Percentiles rank a stretch among this genome's conserved stretches.
These are phyloP conservation scores for Rhodotorula diobovata DNA, from an alignment of 768 basidiomycete genomes.

Conservation along the genomic window DNA sequence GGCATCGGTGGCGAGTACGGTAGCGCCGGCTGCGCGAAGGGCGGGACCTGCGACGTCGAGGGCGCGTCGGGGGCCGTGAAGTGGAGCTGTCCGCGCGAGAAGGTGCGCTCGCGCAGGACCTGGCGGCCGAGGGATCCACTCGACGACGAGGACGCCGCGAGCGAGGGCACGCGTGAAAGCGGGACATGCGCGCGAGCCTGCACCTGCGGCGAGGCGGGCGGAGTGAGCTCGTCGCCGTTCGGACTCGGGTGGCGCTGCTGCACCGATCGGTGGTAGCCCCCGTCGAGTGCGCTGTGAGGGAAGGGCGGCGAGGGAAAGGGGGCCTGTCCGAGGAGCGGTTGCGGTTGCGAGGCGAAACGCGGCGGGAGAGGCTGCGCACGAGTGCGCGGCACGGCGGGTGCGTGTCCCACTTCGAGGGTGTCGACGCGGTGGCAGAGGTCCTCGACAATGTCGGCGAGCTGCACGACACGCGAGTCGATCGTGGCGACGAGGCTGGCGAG, in stretches of 20 bases:
- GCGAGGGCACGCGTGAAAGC: background rate
- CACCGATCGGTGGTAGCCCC: background rate
- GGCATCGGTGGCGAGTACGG: too few relatives aligned
- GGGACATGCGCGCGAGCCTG: background rate
- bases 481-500: background rate
- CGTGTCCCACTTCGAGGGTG: background rate
- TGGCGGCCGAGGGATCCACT: too few relatives aligned
- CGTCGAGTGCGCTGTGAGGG: background rate
- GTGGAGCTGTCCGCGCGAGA: background rate
- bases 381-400: background rate
- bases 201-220: background rate
- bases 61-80: background rate
- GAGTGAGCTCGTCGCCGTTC: background rate
- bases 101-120: too few relatives aligned
- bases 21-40: too few relatives aligned
- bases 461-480: background rate
- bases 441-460: background rate
- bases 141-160: background rate
- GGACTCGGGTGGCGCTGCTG: background rate
- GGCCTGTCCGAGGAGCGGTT: background rate
- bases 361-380: background rate
- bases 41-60: too few relatives aligned
- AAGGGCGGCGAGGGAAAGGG: background rate
- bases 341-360: too few relatives aligned
- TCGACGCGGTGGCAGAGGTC: background rate